Evolutionary conservation across 192 early-diverging fungal genomes (phyloP), one percentile per base, ranked within the genome.

Genomic region (Chytriomyces sp.): DNA sequence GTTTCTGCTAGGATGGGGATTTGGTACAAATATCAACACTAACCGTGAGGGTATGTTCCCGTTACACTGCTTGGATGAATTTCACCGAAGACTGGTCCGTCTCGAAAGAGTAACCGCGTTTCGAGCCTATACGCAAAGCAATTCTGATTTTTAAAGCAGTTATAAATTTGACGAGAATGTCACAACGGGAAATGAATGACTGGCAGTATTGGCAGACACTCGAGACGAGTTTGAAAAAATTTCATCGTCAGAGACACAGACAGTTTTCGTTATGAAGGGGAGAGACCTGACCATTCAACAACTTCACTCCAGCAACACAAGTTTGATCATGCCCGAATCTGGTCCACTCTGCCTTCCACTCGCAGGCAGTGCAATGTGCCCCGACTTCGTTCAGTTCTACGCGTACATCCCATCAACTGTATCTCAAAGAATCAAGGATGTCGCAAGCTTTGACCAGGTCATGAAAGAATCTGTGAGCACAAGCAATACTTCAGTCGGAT

Each of bases 11-110:
- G n/a, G n/a, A n/a, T n/a, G n/a, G 44, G 0, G 12, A 12, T 26
- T 28, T 37, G 66, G 66, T 12, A 68, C 19, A 25, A 68, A 68
- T 39, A 22, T 68, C 52, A 68, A 68, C 33, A 55, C 52, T 53
- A 39, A 39, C n/a, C 26, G 26, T 1, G 52, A 68, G 66, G 66
- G 66, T 25, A 53, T 68, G 12, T 56, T 68, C 28, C 66, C 66
- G 14, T 22, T 55, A 30, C 28, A 55, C 34, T 53, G 49, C 22
- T 28, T 68, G 52, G 40, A 32, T 10, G 66, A 32, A 31, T 68
- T 39, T 19, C 66, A 22, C 4, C 31, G 2, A 19, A 8, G 14
- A 32, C 30, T 53, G 32, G 33, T 14, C n/a, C 34, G 38, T 25
- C 33, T 1, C 14, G 25, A 38, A 53, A 8, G 28, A 52, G 53